Evolutionary conservation across 805 yeast species (phyloP).

Genomic region (Barnettozyma sucrosica): DNA sequence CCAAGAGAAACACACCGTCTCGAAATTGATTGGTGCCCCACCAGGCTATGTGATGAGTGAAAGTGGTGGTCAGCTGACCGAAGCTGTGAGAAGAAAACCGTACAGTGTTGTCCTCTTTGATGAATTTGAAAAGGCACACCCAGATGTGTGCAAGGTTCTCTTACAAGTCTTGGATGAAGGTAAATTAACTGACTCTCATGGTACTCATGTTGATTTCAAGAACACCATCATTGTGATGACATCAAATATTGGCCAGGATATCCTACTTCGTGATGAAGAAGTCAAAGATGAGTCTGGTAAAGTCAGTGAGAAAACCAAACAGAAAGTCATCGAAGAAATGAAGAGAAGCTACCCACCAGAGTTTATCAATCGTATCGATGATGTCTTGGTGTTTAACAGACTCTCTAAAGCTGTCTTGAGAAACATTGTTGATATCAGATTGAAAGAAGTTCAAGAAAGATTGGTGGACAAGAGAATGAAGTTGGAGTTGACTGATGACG

Average conservation of each 20-base stretch:
- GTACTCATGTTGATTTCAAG: conserved; percentile 88
- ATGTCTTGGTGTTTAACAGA: conserved; percentile 88
- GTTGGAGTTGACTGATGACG: conserved; percentile 49
- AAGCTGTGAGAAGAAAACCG: conserved; percentile 92
- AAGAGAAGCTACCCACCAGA: conserved; percentile 84
- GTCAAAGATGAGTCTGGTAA: conserved; percentile 48
- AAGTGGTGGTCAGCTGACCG: conserved; percentile 89
- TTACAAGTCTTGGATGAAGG: conserved; percentile 96
- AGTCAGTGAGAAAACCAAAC: conserved; percentile 49
- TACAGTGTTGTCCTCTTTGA: conserved; percentile 90
- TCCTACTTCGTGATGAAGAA: conserved; percentile 59
- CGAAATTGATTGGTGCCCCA: conserved; percentile 93
- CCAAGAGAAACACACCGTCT: conserved; percentile 88
- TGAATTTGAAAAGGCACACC: conserved; percentile 96
- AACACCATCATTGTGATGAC: conserved; percentile 96
- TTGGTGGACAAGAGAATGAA: conserved; percentile 72
- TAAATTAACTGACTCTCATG: conserved; percentile 88
- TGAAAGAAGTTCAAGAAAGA: conserved; percentile 75
- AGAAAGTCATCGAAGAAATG: conserved; percentile 61
- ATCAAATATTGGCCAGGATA: conserved; percentile 92
- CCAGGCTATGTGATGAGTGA: conserved; percentile 98
- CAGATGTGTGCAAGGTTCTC: conserved; percentile 85
- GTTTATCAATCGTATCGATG: conserved; percentile 90
- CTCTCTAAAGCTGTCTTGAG: conserved; percentile 70
- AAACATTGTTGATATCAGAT: conserved; percentile 78